Conservation (phyloP, 2,329 filamentous ascomycete species). For the Coccinonectria pachysandricola region DNA sequence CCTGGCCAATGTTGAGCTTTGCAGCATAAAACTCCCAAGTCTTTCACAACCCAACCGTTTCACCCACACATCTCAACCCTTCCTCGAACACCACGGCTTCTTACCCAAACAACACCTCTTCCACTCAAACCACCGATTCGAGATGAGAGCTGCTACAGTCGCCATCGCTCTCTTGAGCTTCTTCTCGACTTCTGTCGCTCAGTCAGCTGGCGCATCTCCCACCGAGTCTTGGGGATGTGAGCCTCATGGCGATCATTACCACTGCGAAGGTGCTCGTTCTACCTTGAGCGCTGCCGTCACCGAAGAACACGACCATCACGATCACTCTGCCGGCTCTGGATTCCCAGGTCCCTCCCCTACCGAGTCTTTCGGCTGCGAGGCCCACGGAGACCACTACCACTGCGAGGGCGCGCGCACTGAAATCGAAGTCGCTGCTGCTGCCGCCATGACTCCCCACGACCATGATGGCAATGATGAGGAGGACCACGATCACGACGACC, state of each 20-base stretch:
- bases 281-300: slow-evolving; percentile 3
- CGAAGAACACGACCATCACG: slow-evolving; percentile 2
- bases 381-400: slow-evolving; percentile 18
- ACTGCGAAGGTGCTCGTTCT: slow-evolving; percentile 14
- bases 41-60: no score
- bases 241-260: slow-evolving; percentile 10
- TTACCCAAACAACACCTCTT: no score
- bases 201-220: slow-evolving; percentile 12
- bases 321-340: slow-evolving; percentile 6
- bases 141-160: slow-evolving; percentile 16
- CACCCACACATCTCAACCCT: no score
- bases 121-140: no score
- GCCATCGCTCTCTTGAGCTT: slow-evolving; percentile 14
- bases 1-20: no score
- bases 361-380: slow-evolving; percentile 14
- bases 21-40: no score
- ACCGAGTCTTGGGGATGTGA: slow-evolving; percentile 11
- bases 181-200: slow-evolving; percentile 11
- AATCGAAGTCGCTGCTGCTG: neutral
- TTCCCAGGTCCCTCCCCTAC: slow-evolving; percentile 10
- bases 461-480: no score
- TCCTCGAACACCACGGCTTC: no score
- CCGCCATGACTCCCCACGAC: neutral
- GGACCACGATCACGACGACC: slow-evolving; percentile 2
- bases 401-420: slow-evolving; percentile 11